Percentiles rank a stretch among this genome's conserved stretches.
These are phyloP conservation scores for Moelleriella libera DNA, from an alignment of 2,329 filamentous ascomycete species.

Conservation along the genomic window DNA sequence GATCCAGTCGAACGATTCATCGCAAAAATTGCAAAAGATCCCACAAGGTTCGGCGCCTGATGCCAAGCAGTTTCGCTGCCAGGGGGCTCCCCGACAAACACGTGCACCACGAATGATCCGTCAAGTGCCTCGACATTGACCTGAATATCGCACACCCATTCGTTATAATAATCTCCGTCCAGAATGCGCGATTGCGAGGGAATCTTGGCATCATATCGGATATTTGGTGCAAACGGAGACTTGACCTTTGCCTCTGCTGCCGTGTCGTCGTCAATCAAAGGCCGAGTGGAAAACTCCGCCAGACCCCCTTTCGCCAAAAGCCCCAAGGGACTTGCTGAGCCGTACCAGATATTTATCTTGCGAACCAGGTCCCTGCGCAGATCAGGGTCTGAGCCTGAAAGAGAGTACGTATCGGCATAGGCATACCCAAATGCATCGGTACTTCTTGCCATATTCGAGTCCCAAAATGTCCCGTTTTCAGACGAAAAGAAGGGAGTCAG, in stretches of 20 bases:
- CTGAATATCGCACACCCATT: conserved; percentile 57
- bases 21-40: conserved; percentile 44
- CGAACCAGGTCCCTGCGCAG: conserved; percentile 18
- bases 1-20: conserved; percentile 20
- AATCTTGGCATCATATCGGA: conserved; percentile 11
- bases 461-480: conserved; percentile 50
- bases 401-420: conserved; percentile 46
- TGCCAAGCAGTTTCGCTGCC: conserved; percentile 34
- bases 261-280: background rate
- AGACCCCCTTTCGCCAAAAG: conserved; percentile 4
- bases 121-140: conserved; percentile 45
- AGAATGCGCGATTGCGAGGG: conserved; percentile 17
- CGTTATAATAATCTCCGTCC: conserved; percentile 29
- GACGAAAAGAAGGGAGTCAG: conserved; percentile 54
- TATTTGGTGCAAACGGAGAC: conserved; percentile 9
- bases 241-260: background rate
- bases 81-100: conserved; percentile 49
- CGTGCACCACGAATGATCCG: conserved; percentile 46
- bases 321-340: conserved; percentile 15
- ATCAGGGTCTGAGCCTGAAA: conserved; percentile 10
- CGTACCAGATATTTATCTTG: conserved; percentile 38
- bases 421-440: conserved; percentile 56
- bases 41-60: conserved; percentile 39
- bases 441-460: conserved; percentile 44
- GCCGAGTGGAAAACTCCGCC: background rate